Base-by-base conservation (phyloP, 1,139 yeast species). In the Waltiozyma sp. region DNA sequence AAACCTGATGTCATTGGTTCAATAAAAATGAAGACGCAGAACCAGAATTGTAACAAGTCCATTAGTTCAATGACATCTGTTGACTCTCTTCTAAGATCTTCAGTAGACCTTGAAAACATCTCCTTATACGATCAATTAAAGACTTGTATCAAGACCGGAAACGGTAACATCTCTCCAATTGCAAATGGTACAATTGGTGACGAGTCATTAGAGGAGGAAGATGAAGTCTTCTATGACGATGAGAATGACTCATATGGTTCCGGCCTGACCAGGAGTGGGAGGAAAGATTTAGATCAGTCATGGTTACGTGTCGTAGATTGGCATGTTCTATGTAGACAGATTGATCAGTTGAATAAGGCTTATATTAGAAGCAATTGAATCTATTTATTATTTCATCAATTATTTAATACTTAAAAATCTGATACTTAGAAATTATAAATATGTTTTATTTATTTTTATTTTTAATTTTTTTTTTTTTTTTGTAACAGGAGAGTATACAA, bases 241-340 rank as follows among this genome's bases (percentile, higher is more conserved):
- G 34, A 31, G 14, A 7, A 31, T n/a, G 34, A 31, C 16, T n/a
- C 18, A 6, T 10, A 31, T 31, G 28, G 28, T 11, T n/a, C 34
- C 11, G n/a, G 18, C 3, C 15, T 7, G 18, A 31, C 4, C 18
- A 31, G 10, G 7, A 31, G 18, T 15, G 34, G n/a, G 4, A 16
- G 4, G 9, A 14, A 26, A 4, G 28, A 11, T 13, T 11, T 14
- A 26, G 34, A 31, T n/a, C 34, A 43, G 26, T 40, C 45, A 16
- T 67, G 72, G 62, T 59, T 77, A 37, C 65, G 94, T 34, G 88
- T 80, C 49, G 80, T 86, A 40, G 96, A 88, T 57, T 89, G 97
- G 97, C 84, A 78, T 57, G 71, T 84, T n/a, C 66, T 89, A 59
- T 86, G 96, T 60, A 73, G 94, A 39, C 95, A 88, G 55, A 85